phyloP scores from a whole-genome alignment of 164 flowering plant genomes.

The Nelumbo lutea region DNA sequence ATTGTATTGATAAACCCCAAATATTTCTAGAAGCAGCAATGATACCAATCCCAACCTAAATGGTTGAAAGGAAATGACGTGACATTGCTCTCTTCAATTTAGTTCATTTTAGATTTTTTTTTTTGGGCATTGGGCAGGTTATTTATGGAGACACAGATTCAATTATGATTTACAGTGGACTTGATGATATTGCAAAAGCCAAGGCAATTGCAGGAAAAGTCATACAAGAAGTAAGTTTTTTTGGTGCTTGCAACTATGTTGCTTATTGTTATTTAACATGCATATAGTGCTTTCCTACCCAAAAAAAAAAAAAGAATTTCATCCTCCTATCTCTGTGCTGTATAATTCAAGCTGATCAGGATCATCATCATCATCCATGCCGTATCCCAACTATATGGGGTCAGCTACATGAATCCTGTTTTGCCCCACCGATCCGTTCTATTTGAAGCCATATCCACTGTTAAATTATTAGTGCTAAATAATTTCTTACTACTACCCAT shows the following conservation, averaged over 20 bases:
- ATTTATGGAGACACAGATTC: conserved; percentile 99
- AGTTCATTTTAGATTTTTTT: conserved; percentile 5
- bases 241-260: background rate
- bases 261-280: background rate
- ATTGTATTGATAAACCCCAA: too few relatives aligned
- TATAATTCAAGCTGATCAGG: background rate
- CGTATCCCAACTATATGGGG: too few relatives aligned
- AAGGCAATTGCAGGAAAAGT: conserved; percentile 78
- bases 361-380: too few relatives aligned
- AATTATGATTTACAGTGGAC: conserved; percentile 89
- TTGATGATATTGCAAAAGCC: conserved; percentile 81
- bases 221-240: conserved; percentile 66
- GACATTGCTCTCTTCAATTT: background rate
- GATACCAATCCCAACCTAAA: too few relatives aligned
- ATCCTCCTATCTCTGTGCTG: background rate
- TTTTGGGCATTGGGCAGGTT: conserved; percentile 48
- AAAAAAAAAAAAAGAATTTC: too few relatives aligned
- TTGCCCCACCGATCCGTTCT: too few relatives aligned
- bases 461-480: background rate
- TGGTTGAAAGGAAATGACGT: background rate
- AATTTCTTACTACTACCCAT: background rate
- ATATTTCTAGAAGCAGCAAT: too few relatives aligned
- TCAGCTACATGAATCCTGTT: too few relatives aligned
- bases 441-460: too few relatives aligned
- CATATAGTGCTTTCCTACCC: background rate